Percentiles rank a stretch among this genome's conserved stretches.
Evolutionary conservation across 345 rosid species (phyloP).

Genomic region (Clausena lansium): DNA sequence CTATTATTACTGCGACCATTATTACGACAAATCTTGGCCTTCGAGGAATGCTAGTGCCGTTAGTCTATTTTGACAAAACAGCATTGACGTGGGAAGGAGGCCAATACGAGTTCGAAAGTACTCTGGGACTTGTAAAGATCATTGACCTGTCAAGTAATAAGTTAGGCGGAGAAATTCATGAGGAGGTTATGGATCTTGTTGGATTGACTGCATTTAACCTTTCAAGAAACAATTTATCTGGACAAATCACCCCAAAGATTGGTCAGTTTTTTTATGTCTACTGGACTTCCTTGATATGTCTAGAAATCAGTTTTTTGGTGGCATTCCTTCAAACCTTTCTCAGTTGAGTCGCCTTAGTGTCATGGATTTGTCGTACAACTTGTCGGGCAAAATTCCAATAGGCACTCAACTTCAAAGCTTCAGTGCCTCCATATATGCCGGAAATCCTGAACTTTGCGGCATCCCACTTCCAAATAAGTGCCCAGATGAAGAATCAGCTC

Average conservation of each 20-base stretch:
- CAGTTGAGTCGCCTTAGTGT: neutral
- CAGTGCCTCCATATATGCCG: neutral
- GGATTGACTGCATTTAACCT: constrained; percentile 10
- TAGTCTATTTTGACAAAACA: neutral
- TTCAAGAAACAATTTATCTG: constrained; percentile 5
- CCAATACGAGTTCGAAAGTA: neutral
- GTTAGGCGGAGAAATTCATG: constrained; percentile 34
- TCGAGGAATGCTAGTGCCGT: too few relatives aligned
- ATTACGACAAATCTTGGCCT: too few relatives aligned
- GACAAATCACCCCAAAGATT: constrained; percentile 17
- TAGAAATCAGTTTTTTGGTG: constrained; percentile 29
- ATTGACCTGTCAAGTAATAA: constrained; percentile 24
- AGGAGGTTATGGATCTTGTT: constrained; percentile 20
- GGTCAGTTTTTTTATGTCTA: constrained; percentile 24
- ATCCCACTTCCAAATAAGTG: neutral
- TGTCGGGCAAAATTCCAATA: constrained; percentile 17
- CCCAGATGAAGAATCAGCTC: too few relatives aligned
- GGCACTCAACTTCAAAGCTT: constrained; percentile 19
- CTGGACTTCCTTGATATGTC: constrained; percentile 35
- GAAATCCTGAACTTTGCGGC: neutral
- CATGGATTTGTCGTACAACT: constrained; percentile 19
- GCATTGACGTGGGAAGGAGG: constrained; percentile 1
- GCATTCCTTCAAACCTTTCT: constrained; percentile 24
- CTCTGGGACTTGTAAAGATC: constrained; percentile 3
- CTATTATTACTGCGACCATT: too few relatives aligned